A percentile compares a stretch with the other conserved stretches of the same genome.
Conservation (phyloP, 23 red algal species). For the Gracilaria vermiculophylla region DNA sequence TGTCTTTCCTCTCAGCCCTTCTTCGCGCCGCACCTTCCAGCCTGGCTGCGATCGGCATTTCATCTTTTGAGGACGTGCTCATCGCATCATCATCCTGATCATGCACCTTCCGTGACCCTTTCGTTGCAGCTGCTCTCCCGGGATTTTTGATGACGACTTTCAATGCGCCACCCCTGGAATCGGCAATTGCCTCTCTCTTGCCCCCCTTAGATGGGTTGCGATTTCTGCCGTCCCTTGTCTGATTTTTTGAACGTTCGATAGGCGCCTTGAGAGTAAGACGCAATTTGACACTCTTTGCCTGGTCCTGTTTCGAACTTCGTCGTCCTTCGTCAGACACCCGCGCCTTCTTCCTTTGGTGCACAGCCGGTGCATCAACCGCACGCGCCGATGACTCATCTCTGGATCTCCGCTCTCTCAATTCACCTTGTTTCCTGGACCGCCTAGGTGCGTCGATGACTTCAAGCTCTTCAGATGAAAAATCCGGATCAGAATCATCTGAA, state of each 20-base stretch:
- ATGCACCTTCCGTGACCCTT: background rate
- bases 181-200: conserved; percentile 4
- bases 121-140: background rate
- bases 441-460: background rate
- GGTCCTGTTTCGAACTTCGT: background rate
- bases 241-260: conserved; percentile 19
- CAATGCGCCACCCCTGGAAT: conserved; percentile 36
- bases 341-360: background rate
- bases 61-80: conserved; percentile 32
- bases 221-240: conserved; percentile 3
- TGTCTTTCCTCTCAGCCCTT: conserved; percentile 31
- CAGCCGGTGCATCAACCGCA: background rate
- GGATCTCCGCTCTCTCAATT: background rate
- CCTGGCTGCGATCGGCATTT: conserved; percentile 17
- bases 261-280: conserved; percentile 39
- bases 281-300: conserved; percentile 24
- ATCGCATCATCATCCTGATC: conserved; percentile 20
- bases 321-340: background rate
- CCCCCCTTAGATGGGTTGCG: background rate
- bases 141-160: background rate
- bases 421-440: background rate
- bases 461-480: background rate
- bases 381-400: background rate
- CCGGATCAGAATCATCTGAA: background rate
- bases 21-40: background rate